These are phyloP conservation scores for Thraustochytrium sp. DNA, from an alignment of 352 stramenopile genomes.

Conservation along the genomic window DNA sequence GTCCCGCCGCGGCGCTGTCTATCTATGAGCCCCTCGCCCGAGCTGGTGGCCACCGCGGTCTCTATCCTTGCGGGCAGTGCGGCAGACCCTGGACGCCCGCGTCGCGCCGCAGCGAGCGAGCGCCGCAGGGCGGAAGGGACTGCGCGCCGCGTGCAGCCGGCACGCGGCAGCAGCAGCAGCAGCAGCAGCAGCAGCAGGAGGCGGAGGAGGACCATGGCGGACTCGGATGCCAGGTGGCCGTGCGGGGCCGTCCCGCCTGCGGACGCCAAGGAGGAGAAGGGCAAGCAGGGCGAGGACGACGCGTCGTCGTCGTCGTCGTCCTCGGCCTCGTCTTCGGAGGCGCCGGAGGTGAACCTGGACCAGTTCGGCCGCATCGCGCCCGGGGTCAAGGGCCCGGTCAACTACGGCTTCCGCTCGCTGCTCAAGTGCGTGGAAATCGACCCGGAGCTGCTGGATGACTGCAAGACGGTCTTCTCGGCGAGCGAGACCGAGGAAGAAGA, in stretches of 20 bases:
- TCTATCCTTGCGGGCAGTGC: too few species aligned
- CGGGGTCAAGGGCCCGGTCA: background rate
- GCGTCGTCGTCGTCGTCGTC: background rate
- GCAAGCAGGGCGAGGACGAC: background rate
- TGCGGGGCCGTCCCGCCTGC: too few species aligned
- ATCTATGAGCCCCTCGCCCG: too few species aligned
- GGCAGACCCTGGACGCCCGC: too few species aligned
- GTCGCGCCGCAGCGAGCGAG: too few species aligned
- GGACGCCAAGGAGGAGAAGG: background rate
- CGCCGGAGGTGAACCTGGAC: conserved; percentile 8
- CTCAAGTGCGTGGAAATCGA: background rate
- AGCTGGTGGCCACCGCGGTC: too few species aligned
- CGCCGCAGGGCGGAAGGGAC: too few species aligned
- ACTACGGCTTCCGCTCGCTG: conserved; percentile 23
- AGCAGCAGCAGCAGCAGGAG: background rate
- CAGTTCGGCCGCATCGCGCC: conserved; percentile 4
- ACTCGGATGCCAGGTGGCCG: too few species aligned
- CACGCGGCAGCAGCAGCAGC: too few species aligned
- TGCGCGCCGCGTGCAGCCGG: background rate
- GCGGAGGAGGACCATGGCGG: background rate
- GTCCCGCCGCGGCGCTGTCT: too few species aligned
- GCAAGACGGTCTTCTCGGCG: conserved; percentile 57
- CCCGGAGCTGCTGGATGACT: conserved; percentile 52
- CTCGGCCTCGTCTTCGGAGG: background rate
- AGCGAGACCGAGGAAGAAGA: conserved; percentile 55